Conservation (phyloP, 2,329 filamentous ascomycete species). For the Fusarium chaquense region DNA sequence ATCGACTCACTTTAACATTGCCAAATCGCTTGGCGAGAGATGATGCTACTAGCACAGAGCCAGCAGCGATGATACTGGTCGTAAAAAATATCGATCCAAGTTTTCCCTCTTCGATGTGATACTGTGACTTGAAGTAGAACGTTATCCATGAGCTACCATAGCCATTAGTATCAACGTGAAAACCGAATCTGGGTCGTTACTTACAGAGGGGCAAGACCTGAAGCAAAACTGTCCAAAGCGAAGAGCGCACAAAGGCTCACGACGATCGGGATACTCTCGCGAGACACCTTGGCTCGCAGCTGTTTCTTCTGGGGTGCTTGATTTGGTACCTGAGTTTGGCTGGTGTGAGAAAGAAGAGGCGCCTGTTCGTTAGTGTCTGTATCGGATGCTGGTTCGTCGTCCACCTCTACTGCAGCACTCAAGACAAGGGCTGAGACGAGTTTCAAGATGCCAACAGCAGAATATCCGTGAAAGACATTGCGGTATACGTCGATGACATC, state of each 20-base stretch:
- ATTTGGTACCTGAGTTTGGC: fast-evolving
- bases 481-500: slow-evolving; percentile 62
- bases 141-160: slow-evolving; percentile 68
- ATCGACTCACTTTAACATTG: slow-evolving; percentile 69
- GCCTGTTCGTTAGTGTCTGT: slow-evolving; percentile 34
- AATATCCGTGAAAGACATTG: slow-evolving; percentile 60
- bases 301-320: slow-evolving; percentile 13
- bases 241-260: slow-evolving; percentile 75
- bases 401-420: slow-evolving; percentile 59
- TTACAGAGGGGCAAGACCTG: slow-evolving; percentile 74
- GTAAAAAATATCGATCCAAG: slow-evolving; percentile 68
- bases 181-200: slow-evolving; percentile 43
- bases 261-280: slow-evolving; percentile 65
- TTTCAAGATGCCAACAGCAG: slow-evolving; percentile 66
- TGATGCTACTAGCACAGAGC: slow-evolving; percentile 65
- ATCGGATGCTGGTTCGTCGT: slow-evolving; percentile 16
- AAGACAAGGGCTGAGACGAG: slow-evolving; percentile 63
- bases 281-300: slow-evolving; percentile 69
- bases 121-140: slow-evolving; percentile 65
- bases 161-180: fast-evolving
- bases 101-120: slow-evolving; percentile 60
- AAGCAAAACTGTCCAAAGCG: slow-evolving; percentile 75
- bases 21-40: slow-evolving; percentile 67
- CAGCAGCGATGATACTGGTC: slow-evolving; percentile 63
- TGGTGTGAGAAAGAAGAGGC: slow-evolving; percentile 42